Evolutionary conservation across 192 early-diverging fungal species (phyloP), one percentile per base, ranked within the genome.

Genomic region (Piromyces sp.): DNA sequence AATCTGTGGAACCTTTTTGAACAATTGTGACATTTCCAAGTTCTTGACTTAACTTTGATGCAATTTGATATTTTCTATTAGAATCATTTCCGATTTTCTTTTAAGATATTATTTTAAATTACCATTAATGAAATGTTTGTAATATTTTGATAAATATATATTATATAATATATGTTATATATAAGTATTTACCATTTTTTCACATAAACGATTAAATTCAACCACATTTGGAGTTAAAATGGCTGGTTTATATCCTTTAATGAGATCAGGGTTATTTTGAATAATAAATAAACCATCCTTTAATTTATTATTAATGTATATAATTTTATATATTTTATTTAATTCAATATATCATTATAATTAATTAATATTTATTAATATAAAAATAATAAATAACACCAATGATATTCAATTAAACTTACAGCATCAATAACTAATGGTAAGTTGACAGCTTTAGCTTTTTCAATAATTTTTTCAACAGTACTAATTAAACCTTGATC

Each of bases 341-440:
- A n/a, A n/a, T n/a, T n/a, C n/a, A n/a, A n/a, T n/a, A n/a, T n/a
- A n/a, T n/a, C n/a, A n/a, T n/a, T n/a, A n/a, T n/a, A n/a, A n/a
- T n/a, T n/a, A n/a, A n/a, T n/a, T n/a, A n/a, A n/a, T n/a, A n/a
- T n/a, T n/a, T n/a, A n/a, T n/a, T n/a, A n/a, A n/a, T n/a, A n/a
- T n/a, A n/a, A n/a, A n/a, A n/a, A n/a, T n/a, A n/a, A n/a, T n/a
- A n/a, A n/a, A n/a, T n/a, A n/a, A n/a, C n/a, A n/a, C n/a, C n/a
- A n/a, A n/a, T n/a, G n/a, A n/a, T n/a, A n/a, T n/a, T n/a, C n/a
- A n/a, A n/a, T n/a, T n/a, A 33, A 11, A 86, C 86, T 84, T 86
- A 94, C 93, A 29, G 98, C 98, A 87, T 99, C 98, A 79, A 99
- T 85, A 0, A 99, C 94, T 29, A 99, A 85, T 0, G 94, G 90